These are phyloP conservation scores for Umbelopsis ramanniana DNA, from an alignment of 192 early-diverging fungal genomes.

Conservation along the genomic window DNA sequence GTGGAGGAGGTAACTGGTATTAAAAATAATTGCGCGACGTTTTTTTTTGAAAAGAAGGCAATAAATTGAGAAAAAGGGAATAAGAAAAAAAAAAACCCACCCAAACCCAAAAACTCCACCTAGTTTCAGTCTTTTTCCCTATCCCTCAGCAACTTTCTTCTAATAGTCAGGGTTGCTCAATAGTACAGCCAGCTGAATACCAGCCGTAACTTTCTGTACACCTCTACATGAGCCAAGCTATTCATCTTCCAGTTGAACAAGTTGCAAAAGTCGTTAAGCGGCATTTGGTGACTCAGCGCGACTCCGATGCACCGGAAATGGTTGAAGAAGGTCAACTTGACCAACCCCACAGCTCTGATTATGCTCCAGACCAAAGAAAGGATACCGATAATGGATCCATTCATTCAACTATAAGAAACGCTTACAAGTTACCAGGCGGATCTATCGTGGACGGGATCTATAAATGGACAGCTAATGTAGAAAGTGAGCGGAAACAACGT, in stretches of 20 bases:
- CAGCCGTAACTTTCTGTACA: background rate
- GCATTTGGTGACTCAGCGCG: conserved; percentile 68
- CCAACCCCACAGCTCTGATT: conserved; percentile 45
- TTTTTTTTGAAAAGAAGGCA: too few relatives aligned
- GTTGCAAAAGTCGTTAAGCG: conserved; percentile 70
- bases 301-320: conserved; percentile 55
- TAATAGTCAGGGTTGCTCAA: background rate
- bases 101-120: background rate
- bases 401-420: conserved; percentile 31
- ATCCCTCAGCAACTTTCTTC: background rate
- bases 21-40: background rate
- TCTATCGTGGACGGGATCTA: conserved; percentile 87
- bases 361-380: conserved; percentile 38
- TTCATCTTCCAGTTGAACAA: conserved; percentile 57
- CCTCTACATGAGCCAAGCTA: conserved; percentile 10
- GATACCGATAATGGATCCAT: conserved; percentile 23
- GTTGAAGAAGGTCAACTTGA: conserved; percentile 70
- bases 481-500: conserved; percentile 46
- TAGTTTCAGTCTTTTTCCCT: background rate
- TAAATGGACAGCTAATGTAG: conserved; percentile 81
- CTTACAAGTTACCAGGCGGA: conserved; percentile 68
- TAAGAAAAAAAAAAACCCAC: background rate
- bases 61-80: background rate
- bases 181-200: background rate
- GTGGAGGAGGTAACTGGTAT: background rate